Base-by-base conservation (phyloP, 2,329 filamentous ascomycete genomes). In the Elsinoe fawcettii region DNA sequence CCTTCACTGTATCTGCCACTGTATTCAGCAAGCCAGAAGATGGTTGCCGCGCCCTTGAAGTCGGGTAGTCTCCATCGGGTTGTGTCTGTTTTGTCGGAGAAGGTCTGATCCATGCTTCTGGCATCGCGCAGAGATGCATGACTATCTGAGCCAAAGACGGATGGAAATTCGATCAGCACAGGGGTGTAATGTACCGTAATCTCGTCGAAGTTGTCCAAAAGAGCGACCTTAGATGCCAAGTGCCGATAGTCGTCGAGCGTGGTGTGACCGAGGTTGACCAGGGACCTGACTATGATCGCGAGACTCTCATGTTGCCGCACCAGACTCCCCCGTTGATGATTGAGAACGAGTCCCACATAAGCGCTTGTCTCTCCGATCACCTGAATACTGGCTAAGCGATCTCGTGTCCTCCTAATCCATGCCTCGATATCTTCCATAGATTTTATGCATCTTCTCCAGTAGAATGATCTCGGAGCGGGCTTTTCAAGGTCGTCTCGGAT, bases 11-110 rank as follows among this genome's bases (percentile, higher is more conserved):
- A 96, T 77, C 90, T 88, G 2, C 90, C 89, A 63, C 88, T 93
- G 72, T 96, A 96, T 66, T 97, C 90, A 30, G 89, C 86, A 47
- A 96, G 80, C 93, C 93, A 99, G 80, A 88, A 90, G 3, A 86
- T 82, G 56, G 83, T 80, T 11, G 91, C 80, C 2, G 89, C 86
- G 46, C 91, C 88, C 64, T 91, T 86, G 11, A 97, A 79, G 63
- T 85, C 86, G 14, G 85, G 77, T 37, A 95, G 70, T 20, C 80
- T 77, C 88, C 90, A 96, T 14, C 79, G 74, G 41, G 85, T 76
- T 59, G 84, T 82, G 51, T 90, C 87, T 46, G 81, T 75, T 16
- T 81, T 79, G 36, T 81, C 79, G 62, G 86, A 83, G 20, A 96
- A 77, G 34, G 83, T 76, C 12, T 78, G 73, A 66, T 96, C 84